Evolutionary conservation across 192 early-diverging fungal species (phyloP).

Genomic region (Backusella mclennaniae): DNA sequence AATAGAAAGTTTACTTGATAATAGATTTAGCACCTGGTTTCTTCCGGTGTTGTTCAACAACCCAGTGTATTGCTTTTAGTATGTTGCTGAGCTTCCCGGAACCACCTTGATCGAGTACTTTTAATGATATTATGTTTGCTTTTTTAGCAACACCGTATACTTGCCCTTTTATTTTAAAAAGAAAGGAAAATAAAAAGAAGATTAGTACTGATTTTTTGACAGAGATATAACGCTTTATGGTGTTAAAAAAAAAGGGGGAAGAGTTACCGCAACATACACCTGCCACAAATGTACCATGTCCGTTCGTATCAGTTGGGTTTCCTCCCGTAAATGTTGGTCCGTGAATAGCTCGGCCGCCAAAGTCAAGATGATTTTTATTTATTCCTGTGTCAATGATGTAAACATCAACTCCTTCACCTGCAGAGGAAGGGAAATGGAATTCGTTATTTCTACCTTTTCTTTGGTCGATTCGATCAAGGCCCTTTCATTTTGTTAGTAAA

Average conservation of each 20-base stretch:
- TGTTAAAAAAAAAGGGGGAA: background rate
- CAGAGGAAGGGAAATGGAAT: constrained; percentile 13
- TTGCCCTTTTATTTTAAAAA: constrained; percentile 6
- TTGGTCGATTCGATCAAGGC: constrained; percentile 22
- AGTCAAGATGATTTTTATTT: constrained; percentile 40
- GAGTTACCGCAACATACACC: constrained; percentile 43
- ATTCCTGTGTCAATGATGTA: constrained; percentile 67
- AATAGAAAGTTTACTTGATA: background rate
- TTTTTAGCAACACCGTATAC: constrained; percentile 56
- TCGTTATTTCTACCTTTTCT: constrained; percentile 1
- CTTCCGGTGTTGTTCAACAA: constrained; percentile 28
- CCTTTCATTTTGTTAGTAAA: background rate
- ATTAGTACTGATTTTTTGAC: background rate
- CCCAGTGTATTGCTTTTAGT: constrained; percentile 47
- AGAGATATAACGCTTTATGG: background rate
- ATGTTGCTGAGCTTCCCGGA: constrained; percentile 41
- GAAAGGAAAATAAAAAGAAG: background rate
- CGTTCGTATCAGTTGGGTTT: constrained; percentile 38
- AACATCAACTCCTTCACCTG: constrained; percentile 44
- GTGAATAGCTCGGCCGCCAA: constrained; percentile 39
- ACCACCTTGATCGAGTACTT: constrained; percentile 43
- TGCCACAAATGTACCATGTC: constrained; percentile 57
- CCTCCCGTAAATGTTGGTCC: constrained; percentile 32
- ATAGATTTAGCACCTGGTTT: background rate
- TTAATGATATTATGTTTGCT: constrained; percentile 48